Evolutionary conservation across 148 eudicot species (phyloP), one percentile per base, ranked within the genome.

Genomic region (Rhododendron griersonianum): DNA sequence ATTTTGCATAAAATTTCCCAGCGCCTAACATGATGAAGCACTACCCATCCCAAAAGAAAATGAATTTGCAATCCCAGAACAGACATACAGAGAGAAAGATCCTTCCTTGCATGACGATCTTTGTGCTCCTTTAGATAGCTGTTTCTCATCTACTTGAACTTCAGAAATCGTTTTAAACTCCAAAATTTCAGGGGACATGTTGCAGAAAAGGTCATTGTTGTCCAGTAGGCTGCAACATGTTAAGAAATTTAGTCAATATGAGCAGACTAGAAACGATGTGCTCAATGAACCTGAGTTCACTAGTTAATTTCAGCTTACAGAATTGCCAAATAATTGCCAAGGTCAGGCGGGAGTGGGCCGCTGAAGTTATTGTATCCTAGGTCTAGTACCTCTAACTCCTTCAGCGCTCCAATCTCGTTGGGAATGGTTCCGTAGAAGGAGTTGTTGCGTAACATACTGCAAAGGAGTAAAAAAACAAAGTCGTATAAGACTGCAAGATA

Each of bases 391-490:
- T 92, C 92, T 89, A 96, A 78, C 51, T 93, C 91, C 85, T 92
- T 91, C 81, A 95, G 86, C 65, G 83, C 89, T 80, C 86, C 84
- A 75, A 95, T 82, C 86, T 90, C 91, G 61, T 81, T 88, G 33
- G 99, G 99, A 78, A 96, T 91, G 25, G 50, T 57, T 44, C 99
- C 99, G 9, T 89, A 90, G 83, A 96, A 93, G 55, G 98, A 94
- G 84, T 96, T 96, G 87, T 95, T 95, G 83, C 95, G 90, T 50
- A 96, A 85, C 78, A 88, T 86, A 84, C 99, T 96, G 95, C 90
- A 85, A 87, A 44, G 83, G 39, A 83, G 83, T 89, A 71, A 81
- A 82, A 47, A 48, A 61, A 33, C 59, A 69, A 53, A 76, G 41
- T 4, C 11, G 39, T 21, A 81, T 13, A 19, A 55, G 28, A 15